Percentiles rank a stretch among this genome's conserved stretches.
phyloP scores from a whole-genome alignment of 768 basidiomycete genomes.

The Leccinum subgranulosum region DNA sequence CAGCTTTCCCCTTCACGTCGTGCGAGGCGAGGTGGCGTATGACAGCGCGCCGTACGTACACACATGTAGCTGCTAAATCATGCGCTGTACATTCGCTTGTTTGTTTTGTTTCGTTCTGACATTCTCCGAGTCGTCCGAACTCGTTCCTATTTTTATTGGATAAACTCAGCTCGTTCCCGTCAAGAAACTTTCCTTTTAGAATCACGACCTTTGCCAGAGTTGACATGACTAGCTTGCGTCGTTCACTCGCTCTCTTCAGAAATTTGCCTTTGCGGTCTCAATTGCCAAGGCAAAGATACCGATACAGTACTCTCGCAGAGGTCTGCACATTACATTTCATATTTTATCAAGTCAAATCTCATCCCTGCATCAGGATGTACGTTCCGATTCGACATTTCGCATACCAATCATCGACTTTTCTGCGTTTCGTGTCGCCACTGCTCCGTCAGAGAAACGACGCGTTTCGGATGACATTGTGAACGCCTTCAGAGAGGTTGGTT shows the following conservation, averaged over 20 bases:
- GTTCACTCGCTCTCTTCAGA: conserved; percentile 12
- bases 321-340: conserved; percentile 7
- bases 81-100: too few relatives aligned
- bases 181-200: too few relatives aligned
- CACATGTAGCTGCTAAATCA: too few relatives aligned
- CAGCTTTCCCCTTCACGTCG: too few relatives aligned
- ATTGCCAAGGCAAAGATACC: conserved; percentile 11
- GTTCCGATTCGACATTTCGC: conserved; percentile 42
- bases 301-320: conserved; percentile 26
- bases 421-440: conserved; percentile 54
- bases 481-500: conserved; percentile 79
- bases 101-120: too few relatives aligned
- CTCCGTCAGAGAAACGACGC: conserved; percentile 51
- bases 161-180: too few relatives aligned
- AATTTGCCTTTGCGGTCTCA: not conserved
- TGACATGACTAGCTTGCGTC: conserved; percentile 12
- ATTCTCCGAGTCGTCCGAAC: too few relatives aligned
- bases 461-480: conserved; percentile 67
- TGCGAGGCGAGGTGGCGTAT: too few relatives aligned
- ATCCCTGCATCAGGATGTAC: conserved; percentile 28
- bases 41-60: too few relatives aligned
- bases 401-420: conserved; percentile 82
- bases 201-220: too few relatives aligned
- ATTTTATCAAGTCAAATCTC: not conserved
- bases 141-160: too few relatives aligned